Percentiles rank a stretch among this genome's conserved stretches.
Evolutionary conservation across 1,284 basidiomycete species (phyloP).

Genomic region (Ustilago hordei): DNA sequence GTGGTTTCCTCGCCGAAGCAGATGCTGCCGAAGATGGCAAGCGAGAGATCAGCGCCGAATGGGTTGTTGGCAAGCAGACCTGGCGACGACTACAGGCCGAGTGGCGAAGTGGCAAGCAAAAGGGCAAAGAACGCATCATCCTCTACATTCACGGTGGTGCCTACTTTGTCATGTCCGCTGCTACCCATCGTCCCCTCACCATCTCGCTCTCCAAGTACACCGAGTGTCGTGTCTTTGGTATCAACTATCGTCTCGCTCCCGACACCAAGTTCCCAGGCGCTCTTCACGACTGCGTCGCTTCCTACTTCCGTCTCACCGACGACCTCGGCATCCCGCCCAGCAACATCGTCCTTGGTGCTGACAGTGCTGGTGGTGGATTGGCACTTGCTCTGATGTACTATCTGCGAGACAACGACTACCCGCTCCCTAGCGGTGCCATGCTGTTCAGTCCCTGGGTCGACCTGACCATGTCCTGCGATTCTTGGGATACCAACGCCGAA

Average conservation of each 20-base stretch:
- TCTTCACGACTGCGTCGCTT: slow-evolving; percentile 87
- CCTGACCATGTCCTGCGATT: slow-evolving; percentile 94
- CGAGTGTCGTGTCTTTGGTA: slow-evolving; percentile 93
- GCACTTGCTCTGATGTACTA: slow-evolving; percentile 90
- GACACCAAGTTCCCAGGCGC: slow-evolving; percentile 94
- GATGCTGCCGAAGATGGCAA: slow-evolving; percentile 80
- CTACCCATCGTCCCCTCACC: slow-evolving; percentile 91
- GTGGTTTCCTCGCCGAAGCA: slow-evolving; percentile 81
- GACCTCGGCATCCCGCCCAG: slow-evolving; percentile 87
- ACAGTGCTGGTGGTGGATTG: slow-evolving; percentile 92
- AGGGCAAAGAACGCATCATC: slow-evolving; percentile 81
- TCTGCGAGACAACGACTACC: slow-evolving; percentile 73
- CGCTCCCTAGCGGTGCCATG: slow-evolving; percentile 66
- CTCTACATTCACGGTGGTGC: slow-evolving; percentile 97
- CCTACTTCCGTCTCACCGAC: slow-evolving; percentile 87
- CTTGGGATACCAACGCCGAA: slow-evolving; percentile 91
- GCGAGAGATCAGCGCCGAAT: slow-evolving; percentile 90
- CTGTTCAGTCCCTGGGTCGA: slow-evolving; percentile 72
- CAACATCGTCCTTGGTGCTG: slow-evolving; percentile 78
- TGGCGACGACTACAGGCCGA: slow-evolving; percentile 90
- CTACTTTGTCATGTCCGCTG: slow-evolving; percentile 92
- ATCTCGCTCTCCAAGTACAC: slow-evolving; percentile 91
- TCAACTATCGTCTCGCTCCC: slow-evolving; percentile 95
- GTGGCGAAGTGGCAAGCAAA: slow-evolving; percentile 72
- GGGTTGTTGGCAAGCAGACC: slow-evolving; percentile 91